Evolutionary conservation across 495 filamentous ascomycete species (phyloP).

Genomic region (Rhypophila decipiens): DNA sequence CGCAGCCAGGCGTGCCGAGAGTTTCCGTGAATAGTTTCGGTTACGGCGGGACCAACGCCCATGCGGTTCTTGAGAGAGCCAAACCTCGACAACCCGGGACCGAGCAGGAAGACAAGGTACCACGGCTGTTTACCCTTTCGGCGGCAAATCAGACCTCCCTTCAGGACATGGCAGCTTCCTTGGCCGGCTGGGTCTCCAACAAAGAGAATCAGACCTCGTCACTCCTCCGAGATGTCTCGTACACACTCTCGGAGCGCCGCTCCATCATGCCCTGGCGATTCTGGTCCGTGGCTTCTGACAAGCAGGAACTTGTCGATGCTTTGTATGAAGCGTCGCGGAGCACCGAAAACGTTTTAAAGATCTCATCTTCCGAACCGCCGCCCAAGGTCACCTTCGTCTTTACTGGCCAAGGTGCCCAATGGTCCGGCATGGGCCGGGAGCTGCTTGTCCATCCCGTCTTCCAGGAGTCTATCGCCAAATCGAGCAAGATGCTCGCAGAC

Average conservation of each 20-base stretch:
- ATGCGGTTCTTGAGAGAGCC: slow-evolving; percentile 10
- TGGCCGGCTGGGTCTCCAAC: neutral
- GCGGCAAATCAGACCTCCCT: neutral
- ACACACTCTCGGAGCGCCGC: neutral
- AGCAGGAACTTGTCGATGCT: neutral
- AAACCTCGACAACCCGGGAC: neutral
- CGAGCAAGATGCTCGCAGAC: slow-evolving; percentile 6
- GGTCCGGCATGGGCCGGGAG: slow-evolving; percentile 39
- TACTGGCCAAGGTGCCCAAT: slow-evolving; percentile 27
- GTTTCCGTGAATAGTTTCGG: slow-evolving; percentile 10
- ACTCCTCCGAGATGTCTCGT: neutral
- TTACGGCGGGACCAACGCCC: slow-evolving; percentile 11
- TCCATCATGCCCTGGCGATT: neutral
- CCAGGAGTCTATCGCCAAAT: slow-evolving; percentile 17
- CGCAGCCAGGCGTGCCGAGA: neutral
- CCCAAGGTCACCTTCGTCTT: slow-evolving; percentile 12
- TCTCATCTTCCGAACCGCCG: no score
- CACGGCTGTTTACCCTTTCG: slow-evolving; percentile 1
- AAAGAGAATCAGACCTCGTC: neutral
- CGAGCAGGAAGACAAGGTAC: slow-evolving; percentile 2
- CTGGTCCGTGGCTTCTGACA: neutral
- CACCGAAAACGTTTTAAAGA: no score
- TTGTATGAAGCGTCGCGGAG: neutral
- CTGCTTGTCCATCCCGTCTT: slow-evolving; percentile 17
- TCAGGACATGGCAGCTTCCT: neutral